Percentiles rank a stretch among this genome's conserved stretches.
These are phyloP conservation scores for Phellinidium pouzarii DNA, from an alignment of 1,284 basidiomycete genomes.

Conservation along the genomic window DNA sequence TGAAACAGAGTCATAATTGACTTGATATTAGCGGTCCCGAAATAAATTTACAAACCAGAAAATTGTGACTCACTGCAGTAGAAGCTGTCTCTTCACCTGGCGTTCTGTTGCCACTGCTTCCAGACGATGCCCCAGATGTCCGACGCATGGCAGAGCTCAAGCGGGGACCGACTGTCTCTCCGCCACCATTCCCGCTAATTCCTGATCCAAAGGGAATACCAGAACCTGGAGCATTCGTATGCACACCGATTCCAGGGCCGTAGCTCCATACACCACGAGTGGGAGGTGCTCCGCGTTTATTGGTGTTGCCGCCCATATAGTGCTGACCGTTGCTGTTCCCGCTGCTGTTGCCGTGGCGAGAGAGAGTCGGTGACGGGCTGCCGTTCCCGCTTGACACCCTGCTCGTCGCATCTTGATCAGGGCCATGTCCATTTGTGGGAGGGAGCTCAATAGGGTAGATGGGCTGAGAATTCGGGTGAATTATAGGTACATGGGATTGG, in stretches of 20 bases:
- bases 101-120: conserved; percentile 49
- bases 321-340: conserved; percentile 11
- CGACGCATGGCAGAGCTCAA: conserved; percentile 45
- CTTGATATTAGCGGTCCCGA: conserved; percentile 13
- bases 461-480: conserved; percentile 23
- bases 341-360: conserved; percentile 9
- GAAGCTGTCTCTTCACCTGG: conserved; percentile 70
- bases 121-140: conserved; percentile 37
- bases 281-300: conserved; percentile 35
- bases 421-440: conserved; percentile 10
- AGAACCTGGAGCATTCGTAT: conserved; percentile 22
- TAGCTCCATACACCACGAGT: conserved; percentile 57
- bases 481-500: conserved; percentile 25
- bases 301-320: conserved; percentile 19
- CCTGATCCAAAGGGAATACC: conserved; percentile 18
- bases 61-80: conserved; percentile 50
- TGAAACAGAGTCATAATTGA: conserved; percentile 12
- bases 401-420: conserved; percentile 4
- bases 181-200: conserved; percentile 25
- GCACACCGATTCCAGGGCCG: conserved; percentile 45
- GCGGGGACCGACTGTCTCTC: conserved; percentile 58
- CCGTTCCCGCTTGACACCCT: conserved; percentile 10
- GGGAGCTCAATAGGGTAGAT: conserved; percentile 26
- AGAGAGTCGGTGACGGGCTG: conserved; percentile 16
- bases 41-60: conserved; percentile 20